Evolutionary conservation across 139 green algal genomes (phyloP), one percentile per base, ranked within the genome.

Genomic region (Auxenochlorella pyrenoidosa): DNA sequence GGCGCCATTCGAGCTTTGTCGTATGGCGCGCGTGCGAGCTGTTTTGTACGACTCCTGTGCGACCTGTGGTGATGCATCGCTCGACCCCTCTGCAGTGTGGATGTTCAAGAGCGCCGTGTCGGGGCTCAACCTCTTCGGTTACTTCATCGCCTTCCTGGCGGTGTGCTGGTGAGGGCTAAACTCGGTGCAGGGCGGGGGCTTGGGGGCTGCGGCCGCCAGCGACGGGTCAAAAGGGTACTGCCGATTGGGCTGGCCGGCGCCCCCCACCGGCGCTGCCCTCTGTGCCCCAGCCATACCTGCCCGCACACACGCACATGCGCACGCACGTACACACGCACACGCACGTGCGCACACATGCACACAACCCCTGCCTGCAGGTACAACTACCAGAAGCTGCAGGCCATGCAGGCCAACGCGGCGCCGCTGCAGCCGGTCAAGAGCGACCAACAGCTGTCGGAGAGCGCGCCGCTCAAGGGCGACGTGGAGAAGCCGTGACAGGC

Each of bases 101-200:
- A 34, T 99, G 34, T 99, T 98, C 91, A 88, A 94, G n/a, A 93
- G 95, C 8, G 94, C 95, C 16, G 91, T 99, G 21, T 97, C 97
- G 0, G 77, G 76, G 3, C 65, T 97, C 54, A 99, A 98, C 88
- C 88, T 99, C 60, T 58, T 93, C 18, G 97, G 75, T 22, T 96
- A 97, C 65, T 66, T 68, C 66, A 85, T 96, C 79, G 92, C 92
- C 2, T 96, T 95, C 85, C 40, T 84, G n/a, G 86, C 86, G 28
- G 87, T 90, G 24, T 87, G 81, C 87, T 90, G 81, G 72, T 87
- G 80, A 60, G 79, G 54, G 66, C 73, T 58, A 13, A 10, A 15
- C 70, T 32, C 21, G 44, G 8, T 68, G 75, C 3, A n/a, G 22
- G 34, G 30, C 15, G 79, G 10, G 30, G 5, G 34, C 21, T 6